Evolutionary conservation across 1,284 basidiomycete genomes (phyloP).

Genomic region (Amylostereum chailletii): DNA sequence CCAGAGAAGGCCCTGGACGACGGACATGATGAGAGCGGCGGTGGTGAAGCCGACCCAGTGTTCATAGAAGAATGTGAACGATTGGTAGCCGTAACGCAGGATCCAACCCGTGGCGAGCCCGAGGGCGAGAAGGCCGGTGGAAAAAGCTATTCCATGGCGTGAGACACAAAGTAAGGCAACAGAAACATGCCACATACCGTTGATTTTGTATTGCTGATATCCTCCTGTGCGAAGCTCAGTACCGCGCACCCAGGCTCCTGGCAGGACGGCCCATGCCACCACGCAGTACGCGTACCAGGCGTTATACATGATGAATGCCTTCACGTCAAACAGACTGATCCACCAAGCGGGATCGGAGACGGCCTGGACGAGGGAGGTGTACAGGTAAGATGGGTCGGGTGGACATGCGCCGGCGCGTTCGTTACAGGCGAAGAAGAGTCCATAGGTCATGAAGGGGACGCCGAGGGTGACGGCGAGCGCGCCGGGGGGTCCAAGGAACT

Average conservation of each 20-base stretch:
- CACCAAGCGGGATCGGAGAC: slow-evolving; percentile 54
- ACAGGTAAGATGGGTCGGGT: slow-evolving; percentile 38
- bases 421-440: slow-evolving; percentile 82
- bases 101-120: slow-evolving; percentile 66
- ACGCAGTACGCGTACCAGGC: slow-evolving; percentile 90
- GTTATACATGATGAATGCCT: slow-evolving; percentile 72
- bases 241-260: slow-evolving; percentile 83
- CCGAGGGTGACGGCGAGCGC: slow-evolving; percentile 65
- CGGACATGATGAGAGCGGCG: slow-evolving; percentile 75
- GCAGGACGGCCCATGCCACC: slow-evolving; percentile 75
- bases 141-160: slow-evolving; percentile 53
- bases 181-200: slow-evolving; percentile 48
- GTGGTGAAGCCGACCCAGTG: slow-evolving; percentile 89
- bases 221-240: slow-evolving; percentile 71
- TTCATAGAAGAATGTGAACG: slow-evolving; percentile 87
- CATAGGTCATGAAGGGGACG: slow-evolving; percentile 72
- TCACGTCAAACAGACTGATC: slow-evolving; percentile 71
- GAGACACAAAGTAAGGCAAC: slow-evolving; percentile 3
- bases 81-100: slow-evolving; percentile 63
- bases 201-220: slow-evolving; percentile 87
- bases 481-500: slow-evolving; percentile 84
- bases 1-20: slow-evolving; percentile 66
- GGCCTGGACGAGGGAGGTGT: slow-evolving; percentile 35
- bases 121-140: slow-evolving; percentile 76
- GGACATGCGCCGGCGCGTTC: slow-evolving; percentile 73